Base-by-base conservation (phyloP, 257 asterid genomes). In the Solanum peruvianum region DNA sequence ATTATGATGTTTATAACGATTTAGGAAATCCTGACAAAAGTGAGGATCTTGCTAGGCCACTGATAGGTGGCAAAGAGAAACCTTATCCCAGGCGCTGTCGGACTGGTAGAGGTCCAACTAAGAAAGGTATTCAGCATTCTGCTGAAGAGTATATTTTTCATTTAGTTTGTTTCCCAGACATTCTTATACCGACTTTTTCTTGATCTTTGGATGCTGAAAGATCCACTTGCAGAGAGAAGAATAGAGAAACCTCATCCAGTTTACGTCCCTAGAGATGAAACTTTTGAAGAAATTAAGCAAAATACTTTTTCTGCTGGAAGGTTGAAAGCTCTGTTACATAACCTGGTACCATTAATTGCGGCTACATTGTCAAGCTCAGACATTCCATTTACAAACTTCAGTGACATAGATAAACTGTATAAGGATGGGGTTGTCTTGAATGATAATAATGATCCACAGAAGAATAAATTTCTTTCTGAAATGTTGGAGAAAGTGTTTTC, bases 11-110 rank as follows among this genome's bases (percentile, higher is more conserved):
- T 69, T 96, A 96, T 76, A 96, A 95, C 89, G 99, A 96, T 87
- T 90, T 96, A 90, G 99, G 98, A 12, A 96, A 92, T 92, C 98
- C 99, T 39, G 97, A 95, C 69, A 95, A 95, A 91, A 83, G 89
- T 76, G 91, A 88, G 21, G 98, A 94, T 14, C 85, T 94, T 70
- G 92, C 70, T 11, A 90, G 99, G 90, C 95, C 96, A 6, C 90
- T 92, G 10, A 1, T 91, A 60, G 98, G 98, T 72, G 93, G 92
- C 45, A 88, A 92, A n/a, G 94, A 95, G 83, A 87, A 92, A 93
- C 99, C 99, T 88, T 96, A 96, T 91, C 99, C 99, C 42, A 94
- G 97, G 92, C 92, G 99, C 41, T 95, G 97, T 87, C 94, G 98
- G 84, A 96, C 98, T 31, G 99, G 99, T 76, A 84, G 99, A 90